Evolutionary conservation across 2,329 filamentous ascomycete species (phyloP).

Genomic region (Fusarium tupiense): DNA sequence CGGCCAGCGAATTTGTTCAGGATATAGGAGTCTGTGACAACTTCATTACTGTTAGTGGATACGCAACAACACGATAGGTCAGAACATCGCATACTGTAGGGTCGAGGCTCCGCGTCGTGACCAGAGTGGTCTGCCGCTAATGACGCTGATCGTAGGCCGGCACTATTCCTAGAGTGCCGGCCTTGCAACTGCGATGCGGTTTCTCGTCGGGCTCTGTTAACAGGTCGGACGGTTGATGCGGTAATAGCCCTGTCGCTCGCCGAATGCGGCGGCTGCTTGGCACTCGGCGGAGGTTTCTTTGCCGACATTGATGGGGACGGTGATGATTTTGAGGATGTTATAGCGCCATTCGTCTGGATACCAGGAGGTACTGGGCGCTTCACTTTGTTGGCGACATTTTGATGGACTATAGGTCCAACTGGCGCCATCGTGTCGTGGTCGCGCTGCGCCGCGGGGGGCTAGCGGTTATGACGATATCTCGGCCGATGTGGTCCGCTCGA

Average conservation of each 20-base stretch:
- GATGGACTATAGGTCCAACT: constrained; percentile 59
- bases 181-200: constrained; percentile 55
- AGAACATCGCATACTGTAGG: constrained; percentile 57
- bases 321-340: constrained; percentile 66
- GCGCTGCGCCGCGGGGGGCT: constrained; percentile 40
- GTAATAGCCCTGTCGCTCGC: constrained; percentile 51
- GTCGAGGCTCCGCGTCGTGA: constrained; percentile 57
- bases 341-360: constrained; percentile 70
- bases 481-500: constrained; percentile 26
- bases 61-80: background rate
- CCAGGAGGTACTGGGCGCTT: constrained; percentile 75
- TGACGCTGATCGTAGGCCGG: constrained; percentile 60
- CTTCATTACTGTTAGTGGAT: constrained; percentile 55
- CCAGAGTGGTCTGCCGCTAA: constrained; percentile 55
- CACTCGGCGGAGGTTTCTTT: constrained; percentile 61
- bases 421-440: constrained; percentile 61
- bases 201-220: constrained; percentile 70
- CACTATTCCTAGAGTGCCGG: constrained; percentile 62
- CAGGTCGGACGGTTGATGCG: constrained; percentile 57
- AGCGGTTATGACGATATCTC: constrained; percentile 26
- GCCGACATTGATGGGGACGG: constrained; percentile 67
- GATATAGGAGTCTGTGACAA: constrained; percentile 79
- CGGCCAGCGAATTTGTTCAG: constrained; percentile 81
- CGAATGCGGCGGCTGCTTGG: constrained; percentile 52
- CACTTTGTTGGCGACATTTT: constrained; percentile 64